phyloP scores from a whole-genome alignment of 441 rosid genomes.

The Pelargonium exstipulatum region DNA sequence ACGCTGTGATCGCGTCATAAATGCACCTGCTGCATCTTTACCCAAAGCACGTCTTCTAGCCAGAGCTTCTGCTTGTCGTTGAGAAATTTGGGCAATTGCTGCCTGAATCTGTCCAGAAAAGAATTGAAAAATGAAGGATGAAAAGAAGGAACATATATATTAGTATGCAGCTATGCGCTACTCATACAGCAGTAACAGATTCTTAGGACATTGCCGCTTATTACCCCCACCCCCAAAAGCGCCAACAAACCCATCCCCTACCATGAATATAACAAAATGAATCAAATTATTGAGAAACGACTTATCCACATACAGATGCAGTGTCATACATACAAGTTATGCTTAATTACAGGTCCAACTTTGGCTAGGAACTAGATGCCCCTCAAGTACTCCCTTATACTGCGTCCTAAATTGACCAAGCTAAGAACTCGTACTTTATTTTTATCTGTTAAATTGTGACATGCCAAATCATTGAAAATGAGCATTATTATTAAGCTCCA shows the following conservation, averaged over 20 bases:
- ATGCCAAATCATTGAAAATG: too few species aligned
- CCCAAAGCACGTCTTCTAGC: slow-evolving; percentile 46
- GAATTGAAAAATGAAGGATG: slow-evolving; percentile 17
- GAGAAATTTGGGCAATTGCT: slow-evolving; percentile 62
- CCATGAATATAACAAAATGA: too few species aligned
- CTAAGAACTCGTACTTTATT: too few species aligned
- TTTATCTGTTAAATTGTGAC: too few species aligned
- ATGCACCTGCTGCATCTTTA: slow-evolving; percentile 41
- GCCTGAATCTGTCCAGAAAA: slow-evolving; percentile 56
- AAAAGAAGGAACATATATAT: slow-evolving; percentile 14
- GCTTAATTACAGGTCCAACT: background rate
- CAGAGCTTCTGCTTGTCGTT: slow-evolving; percentile 58
- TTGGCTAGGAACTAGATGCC: too few species aligned
- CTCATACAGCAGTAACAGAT: background rate
- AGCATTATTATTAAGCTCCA: background rate
- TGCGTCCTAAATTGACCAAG: too few species aligned
- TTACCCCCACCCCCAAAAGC: background rate
- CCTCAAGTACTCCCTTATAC: too few species aligned
- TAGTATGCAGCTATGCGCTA: background rate
- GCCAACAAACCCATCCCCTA: background rate
- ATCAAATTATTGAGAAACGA: background rate
- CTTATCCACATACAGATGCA: background rate
- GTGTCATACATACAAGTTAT: background rate
- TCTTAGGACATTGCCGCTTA: background rate
- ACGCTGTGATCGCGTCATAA: slow-evolving; percentile 40